phyloP scores from a whole-genome alignment of 495 filamentous ascomycete genomes.

The Articulospora tetracladia region DNA sequence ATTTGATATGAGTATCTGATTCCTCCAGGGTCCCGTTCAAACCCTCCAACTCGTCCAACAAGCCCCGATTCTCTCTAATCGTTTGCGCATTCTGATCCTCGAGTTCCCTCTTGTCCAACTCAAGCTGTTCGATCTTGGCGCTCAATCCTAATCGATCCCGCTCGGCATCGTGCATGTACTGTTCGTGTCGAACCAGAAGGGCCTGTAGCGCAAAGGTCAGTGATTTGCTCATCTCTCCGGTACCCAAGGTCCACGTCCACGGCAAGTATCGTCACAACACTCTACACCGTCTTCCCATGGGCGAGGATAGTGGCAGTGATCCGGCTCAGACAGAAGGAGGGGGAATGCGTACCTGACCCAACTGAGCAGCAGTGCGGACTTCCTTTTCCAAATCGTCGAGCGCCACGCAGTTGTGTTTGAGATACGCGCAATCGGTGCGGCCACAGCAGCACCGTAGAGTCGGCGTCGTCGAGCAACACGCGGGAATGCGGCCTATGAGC shows the following conservation, averaged over 20 bases:
- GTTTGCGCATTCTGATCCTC: slow-evolving; percentile 69
- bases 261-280: slow-evolving; percentile 3
- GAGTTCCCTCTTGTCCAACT: slow-evolving; percentile 69
- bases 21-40: slow-evolving; percentile 71
- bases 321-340: not conserved
- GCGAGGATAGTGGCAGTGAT: not conserved
- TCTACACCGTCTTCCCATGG: slow-evolving; percentile 2
- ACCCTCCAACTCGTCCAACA: slow-evolving; percentile 78
- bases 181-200: slow-evolving; percentile 84
- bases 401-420: slow-evolving; percentile 72
- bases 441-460: slow-evolving; percentile 74
- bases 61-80: slow-evolving; percentile 71
- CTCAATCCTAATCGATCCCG: slow-evolving; percentile 69
- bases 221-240: slow-evolving; percentile 29
- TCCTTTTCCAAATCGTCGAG: slow-evolving; percentile 81
- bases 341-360: slow-evolving; percentile 71
- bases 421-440: slow-evolving; percentile 69
- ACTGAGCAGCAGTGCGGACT: slow-evolving; percentile 74
- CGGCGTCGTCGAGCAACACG: slow-evolving; percentile 8
- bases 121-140: slow-evolving; percentile 67
- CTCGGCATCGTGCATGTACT: slow-evolving; percentile 87
- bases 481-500: slow-evolving; percentile 24
- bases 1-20: slow-evolving; percentile 69
- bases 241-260: not conserved
- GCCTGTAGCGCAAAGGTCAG: slow-evolving; percentile 81